Conservation (phyloP, 108 stramenopile species). For the Hondaea fermentalgiana region DNA sequence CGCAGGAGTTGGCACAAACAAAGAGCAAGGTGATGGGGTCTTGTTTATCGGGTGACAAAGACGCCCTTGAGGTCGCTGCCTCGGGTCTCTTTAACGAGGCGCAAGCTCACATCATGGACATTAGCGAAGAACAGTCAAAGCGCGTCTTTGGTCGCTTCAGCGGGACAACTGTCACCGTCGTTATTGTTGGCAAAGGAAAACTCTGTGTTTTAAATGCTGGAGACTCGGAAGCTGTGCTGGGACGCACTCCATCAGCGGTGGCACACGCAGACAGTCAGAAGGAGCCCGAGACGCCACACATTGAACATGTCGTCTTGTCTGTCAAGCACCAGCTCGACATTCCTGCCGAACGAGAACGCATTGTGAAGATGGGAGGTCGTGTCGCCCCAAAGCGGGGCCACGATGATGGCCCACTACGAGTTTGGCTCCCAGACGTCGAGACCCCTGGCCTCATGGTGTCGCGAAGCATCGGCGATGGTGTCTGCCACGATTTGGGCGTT, state of each 20-base stretch:
- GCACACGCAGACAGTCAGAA: too few species aligned
- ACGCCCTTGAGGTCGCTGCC: background rate
- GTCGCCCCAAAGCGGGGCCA: background rate
- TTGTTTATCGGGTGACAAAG: background rate
- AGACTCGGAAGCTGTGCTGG: background rate
- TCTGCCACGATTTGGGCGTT: background rate
- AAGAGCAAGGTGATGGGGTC: background rate
- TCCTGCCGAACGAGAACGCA: background rate
- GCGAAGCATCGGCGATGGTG: background rate
- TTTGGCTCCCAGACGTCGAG: background rate
- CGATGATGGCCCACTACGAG: background rate
- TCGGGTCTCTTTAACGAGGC: background rate
- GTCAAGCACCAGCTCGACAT: background rate
- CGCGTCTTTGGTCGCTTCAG: background rate
- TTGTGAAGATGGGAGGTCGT: background rate
- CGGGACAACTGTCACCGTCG: background rate
- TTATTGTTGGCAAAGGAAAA: background rate
- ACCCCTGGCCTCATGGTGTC: slow-evolving; percentile 10
- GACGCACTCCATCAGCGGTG: background rate
- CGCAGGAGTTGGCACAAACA: background rate
- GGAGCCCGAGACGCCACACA: background rate
- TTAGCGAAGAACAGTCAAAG: background rate
- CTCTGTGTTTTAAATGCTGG: background rate
- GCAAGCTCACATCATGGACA: background rate
- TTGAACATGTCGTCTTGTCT: background rate